Percentiles rank a stretch among this genome's conserved stretches.
phyloP scores from a whole-genome alignment of 1,284 basidiomycete genomes.

The Singerocomus inundabilis region DNA sequence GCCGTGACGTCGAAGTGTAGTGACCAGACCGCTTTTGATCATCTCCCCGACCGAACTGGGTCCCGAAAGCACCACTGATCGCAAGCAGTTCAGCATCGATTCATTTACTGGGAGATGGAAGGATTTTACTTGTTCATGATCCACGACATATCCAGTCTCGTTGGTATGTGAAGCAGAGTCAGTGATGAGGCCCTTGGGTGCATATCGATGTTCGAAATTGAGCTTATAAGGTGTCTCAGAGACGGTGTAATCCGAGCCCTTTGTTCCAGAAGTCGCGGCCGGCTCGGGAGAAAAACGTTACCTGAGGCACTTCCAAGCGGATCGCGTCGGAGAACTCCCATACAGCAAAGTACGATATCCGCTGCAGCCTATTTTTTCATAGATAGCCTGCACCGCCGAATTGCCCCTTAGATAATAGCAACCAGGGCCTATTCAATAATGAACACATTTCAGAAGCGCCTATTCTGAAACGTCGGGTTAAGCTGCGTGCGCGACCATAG shows the following conservation, averaged over 20 bases:
- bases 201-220: not conserved
- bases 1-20: conserved; percentile 1
- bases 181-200: not conserved
- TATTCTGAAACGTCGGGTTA: not conserved
- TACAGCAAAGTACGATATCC: conserved; percentile 20
- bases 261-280: conserved; percentile 11
- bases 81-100: not conserved
- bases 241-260: not conserved
- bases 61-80: conserved; percentile 1
- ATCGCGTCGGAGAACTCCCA: not conserved
- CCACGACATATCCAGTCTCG: conserved; percentile 9
- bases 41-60: not conserved
- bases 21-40: not conserved
- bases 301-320: conserved; percentile 8
- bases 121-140: conserved; percentile 13
- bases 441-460: not conserved
- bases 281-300: conserved; percentile 12
- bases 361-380: not conserved
- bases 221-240: conserved; percentile 12
- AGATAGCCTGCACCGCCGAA: conserved; percentile 9
- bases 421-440: not conserved
- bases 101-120: not conserved
- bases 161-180: not conserved
- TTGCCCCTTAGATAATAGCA: not conserved
- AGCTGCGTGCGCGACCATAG: not conserved